Conservation (phyloP, 306 rosid species). For the Begonia peltatifolia region DNA sequence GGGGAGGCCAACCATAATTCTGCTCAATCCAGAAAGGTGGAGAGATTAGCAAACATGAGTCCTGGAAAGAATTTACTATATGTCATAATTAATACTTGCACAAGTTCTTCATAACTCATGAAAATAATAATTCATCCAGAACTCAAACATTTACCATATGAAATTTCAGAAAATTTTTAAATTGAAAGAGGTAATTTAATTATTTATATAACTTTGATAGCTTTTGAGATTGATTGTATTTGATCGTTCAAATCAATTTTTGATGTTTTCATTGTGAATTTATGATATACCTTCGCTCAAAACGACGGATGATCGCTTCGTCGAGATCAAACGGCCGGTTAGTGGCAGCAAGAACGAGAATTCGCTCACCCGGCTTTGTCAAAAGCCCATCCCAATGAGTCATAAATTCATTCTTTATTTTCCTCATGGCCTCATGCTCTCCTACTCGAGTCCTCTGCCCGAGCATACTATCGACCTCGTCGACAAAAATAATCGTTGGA, state of each 20-base stretch:
- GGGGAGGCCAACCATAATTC: slow-evolving; percentile 69
- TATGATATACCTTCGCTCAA: slow-evolving; percentile 37
- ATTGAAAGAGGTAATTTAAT: too few species aligned
- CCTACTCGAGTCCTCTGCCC: slow-evolving; percentile 54
- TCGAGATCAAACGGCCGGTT: slow-evolving; percentile 66
- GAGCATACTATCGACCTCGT: slow-evolving; percentile 67
- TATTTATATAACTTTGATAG: too few species aligned
- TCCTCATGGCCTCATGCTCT: slow-evolving; percentile 47
- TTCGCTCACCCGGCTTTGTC: slow-evolving; percentile 26
- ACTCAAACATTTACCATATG: too few species aligned
- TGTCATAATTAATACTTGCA: too few species aligned
- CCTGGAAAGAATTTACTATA: slow-evolving; percentile 1
- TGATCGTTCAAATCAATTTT: too few species aligned
- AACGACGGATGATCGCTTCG: slow-evolving; percentile 62
- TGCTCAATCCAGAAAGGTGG: slow-evolving; percentile 13
- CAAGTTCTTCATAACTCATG: too few species aligned
- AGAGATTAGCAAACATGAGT: slow-evolving; percentile 7
- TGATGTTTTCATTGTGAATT: not conserved
- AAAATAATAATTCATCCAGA: too few species aligned
- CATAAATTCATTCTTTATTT: slow-evolving; percentile 64
- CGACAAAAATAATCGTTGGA: slow-evolving; percentile 55
- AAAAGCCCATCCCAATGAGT: slow-evolving; percentile 62
- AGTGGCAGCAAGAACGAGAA: slow-evolving; percentile 64
- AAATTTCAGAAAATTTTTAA: too few species aligned
- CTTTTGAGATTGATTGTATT: too few species aligned